Conservation (phyloP, 2,329 filamentous ascomycete species). For the Macrophomina pseudophaseolina region DNA sequence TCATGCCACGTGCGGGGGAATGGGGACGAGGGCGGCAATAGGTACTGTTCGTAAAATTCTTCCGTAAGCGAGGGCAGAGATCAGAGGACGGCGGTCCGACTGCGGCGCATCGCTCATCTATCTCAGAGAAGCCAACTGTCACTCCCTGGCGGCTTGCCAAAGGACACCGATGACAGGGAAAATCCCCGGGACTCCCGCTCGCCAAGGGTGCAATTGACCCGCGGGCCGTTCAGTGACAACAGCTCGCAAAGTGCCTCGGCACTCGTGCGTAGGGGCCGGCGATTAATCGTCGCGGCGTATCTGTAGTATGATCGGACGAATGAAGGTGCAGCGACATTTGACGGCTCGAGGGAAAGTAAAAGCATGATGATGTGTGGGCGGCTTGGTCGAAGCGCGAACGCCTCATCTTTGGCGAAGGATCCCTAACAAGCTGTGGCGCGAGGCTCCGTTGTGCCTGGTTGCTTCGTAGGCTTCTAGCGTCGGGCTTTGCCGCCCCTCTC, state of each 20-base stretch:
- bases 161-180: neutral
- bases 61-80: neutral
- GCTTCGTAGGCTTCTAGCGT: neutral
- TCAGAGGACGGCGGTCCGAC: neutral
- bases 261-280: neutral
- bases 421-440: neutral
- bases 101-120: neutral
- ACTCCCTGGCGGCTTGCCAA: no score
- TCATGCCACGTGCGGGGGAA: neutral
- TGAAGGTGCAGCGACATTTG: neutral
- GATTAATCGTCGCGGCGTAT: neutral
- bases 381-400: neutral
- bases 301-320: neutral
- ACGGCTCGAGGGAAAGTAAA: no score
- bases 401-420: neutral
- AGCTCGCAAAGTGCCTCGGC: neutral
- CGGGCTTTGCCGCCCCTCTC: constrained; percentile 1
- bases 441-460: neutral
- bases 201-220: neutral
- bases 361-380: neutral
- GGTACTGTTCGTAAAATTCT: neutral
- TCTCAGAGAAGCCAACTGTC: neutral
- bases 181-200: neutral
- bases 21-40: neutral
- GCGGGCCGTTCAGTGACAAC: neutral